Evolutionary conservation across 768 basidiomycete species (phyloP).

Genomic region (Dentipellis sp.): DNA sequence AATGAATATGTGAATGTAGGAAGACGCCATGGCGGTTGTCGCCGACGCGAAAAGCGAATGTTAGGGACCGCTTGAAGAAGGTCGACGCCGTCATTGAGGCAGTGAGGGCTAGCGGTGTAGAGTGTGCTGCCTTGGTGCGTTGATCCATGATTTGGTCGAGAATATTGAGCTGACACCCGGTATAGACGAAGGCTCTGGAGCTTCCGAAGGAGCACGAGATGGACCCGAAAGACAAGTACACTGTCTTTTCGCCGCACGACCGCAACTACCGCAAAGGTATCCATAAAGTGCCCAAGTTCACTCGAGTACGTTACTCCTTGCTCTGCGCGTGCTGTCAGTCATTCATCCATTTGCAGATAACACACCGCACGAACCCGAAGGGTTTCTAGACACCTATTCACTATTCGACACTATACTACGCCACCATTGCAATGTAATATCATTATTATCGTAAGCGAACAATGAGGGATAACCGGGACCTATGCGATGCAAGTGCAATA

Average conservation of each 20-base stretch:
- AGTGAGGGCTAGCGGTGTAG: constrained; percentile 72
- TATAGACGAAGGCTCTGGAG: constrained; percentile 61
- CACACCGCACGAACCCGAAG: constrained; percentile 79
- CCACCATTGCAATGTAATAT: constrained; percentile 2
- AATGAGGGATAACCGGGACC: background rate
- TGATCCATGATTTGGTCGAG: background rate
- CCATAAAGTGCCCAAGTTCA: constrained; percentile 97
- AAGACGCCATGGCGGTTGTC: constrained; percentile 94
- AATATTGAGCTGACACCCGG: background rate
- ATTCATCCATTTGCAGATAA: constrained; percentile 42
- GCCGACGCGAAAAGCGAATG: constrained; percentile 85
- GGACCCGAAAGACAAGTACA: constrained; percentile 91
- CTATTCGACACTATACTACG: background rate
- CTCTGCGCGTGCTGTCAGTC: background rate
- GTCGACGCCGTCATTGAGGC: constrained; percentile 93
- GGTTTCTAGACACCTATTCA: constrained; percentile 52
- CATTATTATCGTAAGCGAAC: background rate
- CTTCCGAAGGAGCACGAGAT: constrained; percentile 94
- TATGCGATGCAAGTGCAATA: background rate
- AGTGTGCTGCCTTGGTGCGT: constrained; percentile 70
- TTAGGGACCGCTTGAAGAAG: constrained; percentile 77
- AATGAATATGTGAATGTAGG: constrained; percentile 37
- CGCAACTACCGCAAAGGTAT: constrained; percentile 87
- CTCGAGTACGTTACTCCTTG: constrained; percentile 49
- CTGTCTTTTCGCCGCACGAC: constrained; percentile 64